Evolutionary conservation across 78 protist genomes (phyloP), one percentile per base, ranked within the genome.

Genomic region (Dictyostelium capitatum): DNA sequence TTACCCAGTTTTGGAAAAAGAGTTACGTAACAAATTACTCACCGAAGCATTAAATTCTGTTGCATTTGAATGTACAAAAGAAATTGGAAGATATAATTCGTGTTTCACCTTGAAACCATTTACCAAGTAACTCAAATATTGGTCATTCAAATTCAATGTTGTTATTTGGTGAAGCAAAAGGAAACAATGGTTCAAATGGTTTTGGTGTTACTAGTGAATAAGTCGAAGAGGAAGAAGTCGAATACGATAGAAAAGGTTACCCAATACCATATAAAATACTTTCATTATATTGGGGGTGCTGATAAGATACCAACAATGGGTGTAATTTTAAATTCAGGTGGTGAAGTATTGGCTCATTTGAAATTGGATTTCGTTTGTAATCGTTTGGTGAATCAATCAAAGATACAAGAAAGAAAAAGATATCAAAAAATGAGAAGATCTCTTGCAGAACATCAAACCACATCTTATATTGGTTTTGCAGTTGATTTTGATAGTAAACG

Each of bases 1-100:
- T 91, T 81, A 83, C 23, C 95, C 95, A 15, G 59, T 91, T 6
- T 74, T 91, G 20, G 95, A 91, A 53, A 91, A 91, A 57, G 95
- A 91, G 64, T 28, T 91, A 19, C 47, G 89, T 23, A 82, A 82
- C 57, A 80, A 79, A 32, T 50, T 91, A n/a, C 50, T 91, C 2
- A 83, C 89, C 0, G 90, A 91, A 30, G 83, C 93, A 28, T 32
- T 48, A 7, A 77, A 87, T 51, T 53, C 84, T 32, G 93, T 87
- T 0, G 93, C 93, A 37, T 77, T 77, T 48, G 93, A 87, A 50
- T 87, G 93, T 32, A 84, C 93, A 25, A 56, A n/a, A 64, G 32
- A 59, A 62, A 30, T 43, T 87, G 0, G 93, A 87, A 17, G 82
- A 87, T 43, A 87, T 77, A 64, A 23, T 87, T 14, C 74, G 93